phyloP scores from a whole-genome alignment of 1,284 basidiomycete genomes.

The Trichosporon coremiiforme region DNA sequence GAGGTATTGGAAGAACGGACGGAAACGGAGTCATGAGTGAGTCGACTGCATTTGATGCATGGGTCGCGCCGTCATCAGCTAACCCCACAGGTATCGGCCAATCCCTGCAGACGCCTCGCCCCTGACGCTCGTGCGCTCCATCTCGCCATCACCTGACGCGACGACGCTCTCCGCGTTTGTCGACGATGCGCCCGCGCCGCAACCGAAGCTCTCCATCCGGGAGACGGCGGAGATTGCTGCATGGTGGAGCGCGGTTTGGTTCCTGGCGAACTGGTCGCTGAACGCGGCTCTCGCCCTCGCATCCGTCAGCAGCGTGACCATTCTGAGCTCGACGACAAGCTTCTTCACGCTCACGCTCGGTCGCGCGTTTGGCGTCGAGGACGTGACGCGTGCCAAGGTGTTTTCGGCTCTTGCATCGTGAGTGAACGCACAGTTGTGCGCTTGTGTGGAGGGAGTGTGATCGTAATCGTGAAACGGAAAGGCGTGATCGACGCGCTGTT shows the following conservation, averaged over 20 bases:
- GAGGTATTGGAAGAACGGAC: constrained; percentile 28
- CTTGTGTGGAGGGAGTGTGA: not conserved
- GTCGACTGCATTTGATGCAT: not conserved
- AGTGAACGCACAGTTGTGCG: constrained; percentile 29
- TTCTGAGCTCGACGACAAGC: constrained; percentile 83
- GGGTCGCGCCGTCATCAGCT: not conserved
- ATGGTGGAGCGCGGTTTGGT: constrained; percentile 82
- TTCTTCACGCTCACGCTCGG: constrained; percentile 93
- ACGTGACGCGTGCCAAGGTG: constrained; percentile 72
- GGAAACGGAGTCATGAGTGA: constrained; percentile 12
- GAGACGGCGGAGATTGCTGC: constrained; percentile 78
- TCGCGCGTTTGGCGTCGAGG: constrained; percentile 79
- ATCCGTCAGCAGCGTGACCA: constrained; percentile 85
- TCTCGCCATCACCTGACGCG: constrained; percentile 26
- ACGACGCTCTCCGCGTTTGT: constrained; percentile 35
- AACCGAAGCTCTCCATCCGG: constrained; percentile 61
- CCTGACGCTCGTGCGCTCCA: constrained; percentile 26
- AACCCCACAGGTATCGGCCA: constrained; percentile 13
- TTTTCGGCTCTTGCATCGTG: constrained; percentile 80
- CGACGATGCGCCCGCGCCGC: constrained; percentile 20
- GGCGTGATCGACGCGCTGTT: constrained; percentile 12
- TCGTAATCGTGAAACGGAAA: constrained; percentile 6
- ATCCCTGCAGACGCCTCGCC: constrained; percentile 22
- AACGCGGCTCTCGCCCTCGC: constrained; percentile 81
- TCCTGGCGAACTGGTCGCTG: constrained; percentile 85